Base-by-base conservation (phyloP, 208 protist species). In the Crithidia bombi region DNA sequence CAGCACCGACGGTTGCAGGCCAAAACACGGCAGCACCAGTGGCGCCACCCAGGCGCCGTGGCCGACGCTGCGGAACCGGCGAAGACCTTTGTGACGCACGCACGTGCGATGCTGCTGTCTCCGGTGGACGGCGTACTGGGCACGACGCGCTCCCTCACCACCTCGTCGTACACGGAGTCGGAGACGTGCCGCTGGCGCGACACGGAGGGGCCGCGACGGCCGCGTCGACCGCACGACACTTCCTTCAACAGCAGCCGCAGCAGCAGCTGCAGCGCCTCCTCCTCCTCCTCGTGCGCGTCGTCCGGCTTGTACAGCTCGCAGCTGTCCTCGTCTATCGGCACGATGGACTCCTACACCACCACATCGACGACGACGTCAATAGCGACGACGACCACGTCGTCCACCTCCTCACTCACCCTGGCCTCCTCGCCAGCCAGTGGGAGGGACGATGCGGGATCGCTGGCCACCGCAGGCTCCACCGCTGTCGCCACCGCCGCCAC, bases 11-110 rank as follows among this genome's bases (percentile, higher is more conserved):
- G 32, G 3, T 15, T 65, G 30, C 57, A 51, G 57, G 30, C 51
- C 30, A 39, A 11, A 5, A 5, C 30, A 32, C 10, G 17, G 51
- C 5, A 62, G 56, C 56, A 35, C n/a, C 56, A 62, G 23, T n/a
- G 47, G 25, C 56, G 39, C 5, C 39, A 25, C 36, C 38, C 23
- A 3, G 12, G 21, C 21, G 28, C 4, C 25, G 11, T 38, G 1
- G 23, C 23, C 30, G 17, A 57, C 51, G 38, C 25, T 15, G 21
- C 44, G 30, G 59, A 41, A 41, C 39, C 5, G 21, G 44, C n/a
- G 4, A 65, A 65, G 44, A 51, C 44, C 30, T 65, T 65, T 30
- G 59, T 54, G 30, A 44, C 17, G 44, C 59, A 54, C 30, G 59
- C 59, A 7, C 44, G 59, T 3, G 59, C 44, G 44, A 41, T 65